Base-by-base conservation (phyloP, 2,329 filamentous ascomycete species). In the Elsinoe fawcettii region DNA sequence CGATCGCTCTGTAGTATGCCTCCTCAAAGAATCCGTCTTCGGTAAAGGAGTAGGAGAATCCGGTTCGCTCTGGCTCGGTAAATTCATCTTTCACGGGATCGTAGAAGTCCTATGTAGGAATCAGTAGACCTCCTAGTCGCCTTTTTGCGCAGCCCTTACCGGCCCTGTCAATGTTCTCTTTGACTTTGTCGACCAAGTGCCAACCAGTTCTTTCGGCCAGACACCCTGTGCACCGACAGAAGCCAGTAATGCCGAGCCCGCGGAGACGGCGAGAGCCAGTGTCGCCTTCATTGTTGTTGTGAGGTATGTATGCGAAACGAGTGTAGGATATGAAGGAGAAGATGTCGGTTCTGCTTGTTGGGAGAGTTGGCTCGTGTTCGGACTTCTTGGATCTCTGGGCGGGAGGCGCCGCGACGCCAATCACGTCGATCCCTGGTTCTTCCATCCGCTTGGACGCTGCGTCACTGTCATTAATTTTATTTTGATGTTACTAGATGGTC, bases 1-100 rank as follows among this genome's bases (percentile, higher is more conserved):
- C 72, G 65, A 87, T 71, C 8, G 84, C 84, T 61, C 85, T 78
- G 69, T 87, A 89, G 68, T 85, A 83, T 12, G 86, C 84, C 65
- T 83, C 78, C 71, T 89, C 86, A 66, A 79, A 89, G 69, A 78
- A 76, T 20, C 85, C 85, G 66, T 87, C 81, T 39, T 71, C 74
- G 3, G 83, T 84, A 70, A 89, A 89, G 9, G 86, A 88, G 72
- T 87, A 89, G 14, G 85, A 87, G 62, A 87, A 86, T 22, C 86
- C 86, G 0, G 85, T 81, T 60, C 82, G 75, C 6, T 72, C 74
- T 14, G 86, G 86, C 69, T 89, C 86, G 62, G 81, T 80, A 60
- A 89, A 76, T 61, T 74, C 74, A 64, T 88, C 86, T 57, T 81
- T 78, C 54, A 82, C 72, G 3, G 84, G 82, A 70, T 88, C 80